Conservation (phyloP, 805 yeast species). For the Saccharomycopsis javanensis region DNA sequence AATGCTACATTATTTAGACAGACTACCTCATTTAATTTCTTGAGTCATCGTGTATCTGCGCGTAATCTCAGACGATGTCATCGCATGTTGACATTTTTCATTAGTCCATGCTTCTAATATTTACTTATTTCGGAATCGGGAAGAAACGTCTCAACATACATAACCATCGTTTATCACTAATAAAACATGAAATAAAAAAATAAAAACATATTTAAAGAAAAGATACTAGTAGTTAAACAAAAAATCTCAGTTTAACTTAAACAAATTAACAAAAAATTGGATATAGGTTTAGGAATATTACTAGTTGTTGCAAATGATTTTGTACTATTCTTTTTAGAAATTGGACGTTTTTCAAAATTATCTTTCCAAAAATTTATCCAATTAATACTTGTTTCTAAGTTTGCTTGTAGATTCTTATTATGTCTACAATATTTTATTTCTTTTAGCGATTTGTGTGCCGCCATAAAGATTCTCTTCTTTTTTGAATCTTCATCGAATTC, state of each 20-base stretch:
- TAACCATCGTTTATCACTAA: neutral
- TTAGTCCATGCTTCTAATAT: neutral
- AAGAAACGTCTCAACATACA: neutral
- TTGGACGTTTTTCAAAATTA: neutral
- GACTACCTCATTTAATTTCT: neutral
- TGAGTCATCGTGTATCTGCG: conserved; percentile 1
- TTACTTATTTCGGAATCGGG: neutral
- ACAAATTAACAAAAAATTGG: neutral
- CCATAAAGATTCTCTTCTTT: neutral
- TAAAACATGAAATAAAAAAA: no score
- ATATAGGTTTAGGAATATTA: neutral
- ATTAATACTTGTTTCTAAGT: neutral
- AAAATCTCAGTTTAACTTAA: neutral
- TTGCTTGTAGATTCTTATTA: neutral
- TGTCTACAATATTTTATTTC: neutral
- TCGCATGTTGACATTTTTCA: conserved; percentile 1
- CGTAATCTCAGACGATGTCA: neutral
- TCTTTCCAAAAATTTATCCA: conserved; percentile 1
- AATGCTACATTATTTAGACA: neutral
- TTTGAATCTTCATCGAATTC: neutral
- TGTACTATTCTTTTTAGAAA: neutral
- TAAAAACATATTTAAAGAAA: no score
- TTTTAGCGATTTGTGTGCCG: neutral
- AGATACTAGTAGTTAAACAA: neutral
- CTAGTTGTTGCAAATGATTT: neutral